Evolutionary conservation across 805 yeast species (phyloP), one percentile per base, ranked within the genome.

Genomic region (Candida methanosorbosa): DNA sequence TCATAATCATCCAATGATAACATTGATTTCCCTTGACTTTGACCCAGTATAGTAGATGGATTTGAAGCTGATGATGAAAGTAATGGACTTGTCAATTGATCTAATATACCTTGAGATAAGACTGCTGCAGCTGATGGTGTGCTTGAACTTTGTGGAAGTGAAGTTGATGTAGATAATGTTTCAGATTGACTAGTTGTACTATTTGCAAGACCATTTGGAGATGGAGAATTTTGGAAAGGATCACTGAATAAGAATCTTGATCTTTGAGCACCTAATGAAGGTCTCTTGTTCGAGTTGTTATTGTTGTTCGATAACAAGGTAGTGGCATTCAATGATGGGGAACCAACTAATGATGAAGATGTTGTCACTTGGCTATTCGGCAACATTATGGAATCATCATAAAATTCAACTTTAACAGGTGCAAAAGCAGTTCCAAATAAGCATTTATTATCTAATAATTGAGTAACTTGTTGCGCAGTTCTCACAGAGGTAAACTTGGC

Each of bases 191-290:
- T 29, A 17, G 39, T 15, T 33, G 46, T 18, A 39, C 33, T 33
- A 37, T 24, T 29, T 38, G 11, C n/a, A n/a, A n/a, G n/a, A n/a
- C n/a, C n/a, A n/a, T n/a, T n/a, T n/a, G n/a, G n/a, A n/a, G n/a
- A n/a, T 14, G 31, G 27, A 21, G 34, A 32, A 31, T 34, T 32
- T 18, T 40, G 56, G 45, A 71, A 70, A 9, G 85, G 84, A 49
- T 79, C 86, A 43, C 78, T 70, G 50, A 80, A 80, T 26, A 80
- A 63, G 47, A 80, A 78, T 44, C 85, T 65, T n/a, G 83, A 76
- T 44, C 83, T 60, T 49, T 75, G 80, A 37, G 66, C 62, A 25
- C 75, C 74, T 32, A 72, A 53, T 14, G 77, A 66, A 33, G 76
- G 74, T 46, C 81, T 64, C 49, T 72, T 72, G 38, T 56, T 35